Evolutionary conservation across 257 asterid genomes (phyloP), one percentile per base, ranked within the genome.

Genomic region (Vinca minor): DNA sequence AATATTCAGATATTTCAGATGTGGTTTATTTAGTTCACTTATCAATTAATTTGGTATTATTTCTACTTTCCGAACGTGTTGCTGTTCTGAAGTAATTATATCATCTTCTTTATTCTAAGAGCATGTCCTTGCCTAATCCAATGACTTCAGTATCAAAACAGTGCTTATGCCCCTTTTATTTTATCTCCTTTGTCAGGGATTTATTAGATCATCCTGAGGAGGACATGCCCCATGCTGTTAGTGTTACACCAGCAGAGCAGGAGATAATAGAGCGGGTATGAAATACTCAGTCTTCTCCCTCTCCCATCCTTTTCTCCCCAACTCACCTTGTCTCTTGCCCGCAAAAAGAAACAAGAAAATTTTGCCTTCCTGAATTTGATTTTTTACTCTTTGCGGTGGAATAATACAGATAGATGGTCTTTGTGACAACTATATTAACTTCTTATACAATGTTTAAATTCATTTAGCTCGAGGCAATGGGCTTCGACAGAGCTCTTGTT

Each of bases 381-480:
- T 31, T 55, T 17, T 5, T 23, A n/a, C 21, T 28, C 60, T n/a
- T 54, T 14, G 15, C 14, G 31, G 61, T 35, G 18, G 42, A 41
- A 15, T 56, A 56, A 36, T 31, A 6, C 42, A n/a, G n/a, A 7
- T 18, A 29, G 13, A 1, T 14, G 35, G 28, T 29, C 39, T 32
- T 12, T 36, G n/a, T n/a, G n/a, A n/a, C n/a, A n/a, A 44, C 4
- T 31, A 44, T 25, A 21, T 49, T 65, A 1, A 55, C 29, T n/a
- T 56, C 8, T 64, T 61, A 15, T 28, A 48, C 48, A 10, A 39
- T 46, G 10, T 28, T 23, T 45, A 1, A 18, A n/a, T 62, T 28
- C 72, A n/a, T n/a, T n/a, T n/a, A 91, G 98, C 83, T 91, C 79
- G 96, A 91, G 74, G 96, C 89, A 38, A 86, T 91, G 98, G 98